Conservation (phyloP, 1,284 basidiomycete genomes). For the Trichosporon sp. region DNA sequence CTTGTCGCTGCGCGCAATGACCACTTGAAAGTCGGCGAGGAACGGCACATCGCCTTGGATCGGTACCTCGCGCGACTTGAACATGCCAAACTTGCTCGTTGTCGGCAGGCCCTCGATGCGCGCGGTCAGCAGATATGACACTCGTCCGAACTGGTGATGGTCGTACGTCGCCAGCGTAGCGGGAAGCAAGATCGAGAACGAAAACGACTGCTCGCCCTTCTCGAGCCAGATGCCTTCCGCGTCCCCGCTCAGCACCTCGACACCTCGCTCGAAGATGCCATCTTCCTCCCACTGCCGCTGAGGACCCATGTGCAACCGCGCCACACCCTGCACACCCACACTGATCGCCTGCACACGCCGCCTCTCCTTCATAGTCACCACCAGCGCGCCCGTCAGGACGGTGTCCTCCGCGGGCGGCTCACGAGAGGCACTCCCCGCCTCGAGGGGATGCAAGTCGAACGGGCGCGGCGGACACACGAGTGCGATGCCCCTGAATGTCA, state of each 20-base stretch:
- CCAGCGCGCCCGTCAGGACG: conserved; percentile 48
- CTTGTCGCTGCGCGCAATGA: conserved; percentile 47
- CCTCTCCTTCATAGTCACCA: conserved; percentile 54
- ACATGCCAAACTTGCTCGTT: conserved; percentile 21
- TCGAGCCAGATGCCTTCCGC: conserved; percentile 53
- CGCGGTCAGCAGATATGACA: conserved; percentile 48
- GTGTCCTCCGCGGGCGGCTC: conserved; percentile 53
- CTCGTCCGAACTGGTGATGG: conserved; percentile 38
- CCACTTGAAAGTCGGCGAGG: conserved; percentile 42
- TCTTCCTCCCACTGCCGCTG: conserved; percentile 52
- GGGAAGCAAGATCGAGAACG: conserved; percentile 45
- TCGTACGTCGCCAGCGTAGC: conserved; percentile 47
- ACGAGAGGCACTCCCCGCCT: conserved; percentile 32
- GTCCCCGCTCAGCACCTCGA: conserved; percentile 43
- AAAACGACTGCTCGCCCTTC: conserved; percentile 48
- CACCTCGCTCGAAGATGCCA: conserved; percentile 51
- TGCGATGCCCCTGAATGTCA: conserved; percentile 44
- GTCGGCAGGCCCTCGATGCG: conserved; percentile 34
- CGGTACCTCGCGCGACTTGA: conserved; percentile 28
- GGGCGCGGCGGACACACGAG: conserved; percentile 46
- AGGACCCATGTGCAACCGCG: conserved; percentile 42
- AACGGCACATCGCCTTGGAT: conserved; percentile 37
- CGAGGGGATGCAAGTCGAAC: conserved; percentile 44
- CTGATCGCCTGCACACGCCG: conserved; percentile 47
- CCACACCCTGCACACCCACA: conserved; percentile 51